phyloP scores from a whole-genome alignment of 1,284 basidiomycete genomes.

The Schizophyllum commune region DNA sequence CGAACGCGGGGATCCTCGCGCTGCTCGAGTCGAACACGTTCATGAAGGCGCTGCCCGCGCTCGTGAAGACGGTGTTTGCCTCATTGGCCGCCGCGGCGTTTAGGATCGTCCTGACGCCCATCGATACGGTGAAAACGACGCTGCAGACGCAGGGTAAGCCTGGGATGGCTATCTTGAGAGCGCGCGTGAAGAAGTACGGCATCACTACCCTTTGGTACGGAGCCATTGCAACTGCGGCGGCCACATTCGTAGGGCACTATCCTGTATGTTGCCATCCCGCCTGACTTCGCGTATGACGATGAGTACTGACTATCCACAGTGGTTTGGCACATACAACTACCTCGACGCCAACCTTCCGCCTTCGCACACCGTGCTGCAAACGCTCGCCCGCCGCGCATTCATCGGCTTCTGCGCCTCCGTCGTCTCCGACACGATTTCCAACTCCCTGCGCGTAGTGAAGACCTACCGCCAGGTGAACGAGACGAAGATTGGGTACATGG shows the following conservation, averaged over 20 bases:
- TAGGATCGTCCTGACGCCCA: slow-evolving; percentile 78
- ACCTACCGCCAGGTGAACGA: slow-evolving; percentile 87
- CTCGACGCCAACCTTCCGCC: slow-evolving; percentile 57
- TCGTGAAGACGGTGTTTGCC: slow-evolving; percentile 66
- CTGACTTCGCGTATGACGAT: neutral
- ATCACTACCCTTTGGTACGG: slow-evolving; percentile 80
- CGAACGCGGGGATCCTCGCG: slow-evolving; percentile 75
- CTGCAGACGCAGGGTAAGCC: slow-evolving; percentile 79
- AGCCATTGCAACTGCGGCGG: slow-evolving; percentile 80
- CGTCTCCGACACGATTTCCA: slow-evolving; percentile 75
- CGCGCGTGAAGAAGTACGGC: slow-evolving; percentile 69
- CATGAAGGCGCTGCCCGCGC: slow-evolving; percentile 52
- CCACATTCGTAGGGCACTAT: slow-evolving; percentile 89
- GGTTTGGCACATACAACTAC: slow-evolving; percentile 82
- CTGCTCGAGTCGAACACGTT: slow-evolving; percentile 64
- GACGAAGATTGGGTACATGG: slow-evolving; percentile 64
- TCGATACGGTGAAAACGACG: slow-evolving; percentile 90
- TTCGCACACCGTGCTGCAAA: slow-evolving; percentile 44
- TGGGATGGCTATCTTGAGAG: slow-evolving; percentile 57
- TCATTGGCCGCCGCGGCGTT: slow-evolving; percentile 68
- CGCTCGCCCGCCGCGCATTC: slow-evolving; percentile 70
- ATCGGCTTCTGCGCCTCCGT: slow-evolving; percentile 83
- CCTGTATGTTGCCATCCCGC: slow-evolving; percentile 36
- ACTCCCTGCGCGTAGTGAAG: slow-evolving; percentile 86
- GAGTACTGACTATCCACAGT: slow-evolving; percentile 26